phyloP scores from a whole-genome alignment of 176 grass and related monocot genomes.

The Carex scoparia region DNA sequence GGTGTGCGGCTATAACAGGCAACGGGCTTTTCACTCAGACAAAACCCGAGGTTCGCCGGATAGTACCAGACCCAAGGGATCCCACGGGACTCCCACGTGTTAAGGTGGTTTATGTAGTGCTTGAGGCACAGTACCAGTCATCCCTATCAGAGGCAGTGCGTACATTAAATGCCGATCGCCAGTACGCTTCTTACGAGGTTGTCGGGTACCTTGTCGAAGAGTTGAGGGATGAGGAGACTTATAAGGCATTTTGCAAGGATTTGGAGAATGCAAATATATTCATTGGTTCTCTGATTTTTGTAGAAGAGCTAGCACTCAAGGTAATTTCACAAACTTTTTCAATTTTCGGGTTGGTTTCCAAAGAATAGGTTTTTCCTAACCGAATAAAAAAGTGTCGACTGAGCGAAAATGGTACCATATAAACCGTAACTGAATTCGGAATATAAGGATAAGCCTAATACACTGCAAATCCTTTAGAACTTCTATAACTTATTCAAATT shows the following conservation, averaged over 20 bases:
- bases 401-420: not conserved
- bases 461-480: not conserved
- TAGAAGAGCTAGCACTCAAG: slow-evolving; percentile 97
- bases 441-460: not conserved
- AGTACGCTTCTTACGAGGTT: slow-evolving; percentile 71
- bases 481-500: not conserved
- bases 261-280: slow-evolving; percentile 83
- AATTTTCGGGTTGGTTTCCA: not conserved
- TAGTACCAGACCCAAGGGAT: slow-evolving; percentile 41
- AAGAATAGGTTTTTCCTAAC: not conserved
- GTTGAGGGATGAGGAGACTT: slow-evolving; percentile 68
- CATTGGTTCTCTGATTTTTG: slow-evolving; percentile 99
- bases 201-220: slow-evolving; percentile 95
- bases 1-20: slow-evolving; percentile 49
- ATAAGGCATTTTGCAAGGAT: slow-evolving; percentile 69
- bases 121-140: slow-evolving; percentile 99
- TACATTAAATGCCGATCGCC: slow-evolving; percentile 59
- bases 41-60: slow-evolving; percentile 87
- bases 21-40: slow-evolving; percentile 98
- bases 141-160: slow-evolving; percentile 69
- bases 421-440: not conserved
- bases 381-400: not conserved
- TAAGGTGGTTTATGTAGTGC: slow-evolving; percentile 93
- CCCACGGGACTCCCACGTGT: slow-evolving; percentile 46
- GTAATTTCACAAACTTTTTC: slow-evolving; percentile 15